Conservation (phyloP, 257 asterid genomes). For the Rhazya stricta region DNA sequence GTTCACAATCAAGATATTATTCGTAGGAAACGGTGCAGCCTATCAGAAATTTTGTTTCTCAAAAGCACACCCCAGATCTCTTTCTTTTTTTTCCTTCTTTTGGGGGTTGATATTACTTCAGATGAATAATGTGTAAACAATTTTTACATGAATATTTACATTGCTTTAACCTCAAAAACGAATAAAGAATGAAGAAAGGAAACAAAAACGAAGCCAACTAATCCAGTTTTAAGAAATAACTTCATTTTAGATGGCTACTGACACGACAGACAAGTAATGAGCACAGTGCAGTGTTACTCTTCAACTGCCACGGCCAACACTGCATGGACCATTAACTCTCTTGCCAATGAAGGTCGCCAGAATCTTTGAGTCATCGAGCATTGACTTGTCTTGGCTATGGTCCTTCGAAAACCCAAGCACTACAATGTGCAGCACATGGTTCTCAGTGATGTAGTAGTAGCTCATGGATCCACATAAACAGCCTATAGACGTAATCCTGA, state of each 20-base stretch:
- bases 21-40: neutral
- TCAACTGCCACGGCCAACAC: neutral
- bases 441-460: neutral
- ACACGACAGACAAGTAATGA: conserved; percentile 1
- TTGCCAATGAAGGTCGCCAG: neutral
- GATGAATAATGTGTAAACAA: neutral
- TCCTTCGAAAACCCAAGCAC: conserved; percentile 9
- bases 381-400: neutral
- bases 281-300: conserved; percentile 1
- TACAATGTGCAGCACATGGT: neutral
- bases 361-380: neutral
- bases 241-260: neutral
- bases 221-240: neutral
- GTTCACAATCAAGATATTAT: neutral
- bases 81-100: neutral
- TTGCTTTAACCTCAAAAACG: neutral
- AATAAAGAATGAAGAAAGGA: conserved; percentile 16
- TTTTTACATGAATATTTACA: conserved; percentile 20
- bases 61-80: neutral
- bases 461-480: conserved; percentile 1
- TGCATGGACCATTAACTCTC: neutral
- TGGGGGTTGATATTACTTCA: neutral
- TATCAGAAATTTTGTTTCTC: neutral
- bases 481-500: neutral
- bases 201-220: conserved; percentile 1